Percentiles rank a stretch among this genome's conserved stretches.
phyloP scores from a whole-genome alignment of 257 asterid species.

The Solanum paucissectum region DNA sequence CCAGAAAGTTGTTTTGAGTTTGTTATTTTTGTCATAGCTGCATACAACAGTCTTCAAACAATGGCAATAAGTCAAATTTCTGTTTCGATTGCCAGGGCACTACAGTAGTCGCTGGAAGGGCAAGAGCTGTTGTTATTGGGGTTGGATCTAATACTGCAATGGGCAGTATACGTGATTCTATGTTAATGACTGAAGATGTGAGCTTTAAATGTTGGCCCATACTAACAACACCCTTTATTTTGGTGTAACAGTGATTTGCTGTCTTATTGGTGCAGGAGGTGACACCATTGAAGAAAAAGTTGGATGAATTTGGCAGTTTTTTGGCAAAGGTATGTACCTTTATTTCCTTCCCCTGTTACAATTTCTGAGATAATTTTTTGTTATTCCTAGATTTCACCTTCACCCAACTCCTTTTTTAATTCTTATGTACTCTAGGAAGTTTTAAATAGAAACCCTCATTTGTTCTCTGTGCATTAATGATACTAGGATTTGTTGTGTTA shows the following conservation, averaged over 20 bases:
- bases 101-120: conserved; percentile 90
- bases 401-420: not conserved
- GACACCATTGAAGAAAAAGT: conserved; percentile 92
- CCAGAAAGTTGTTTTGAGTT: not conserved
- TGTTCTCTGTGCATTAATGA: not conserved
- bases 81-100: conserved; percentile 64
- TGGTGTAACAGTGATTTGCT: not conserved
- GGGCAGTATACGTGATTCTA: conserved; percentile 98
- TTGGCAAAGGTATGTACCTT: conserved; percentile 74
- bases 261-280: conserved; percentile 54
- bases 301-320: conserved; percentile 95
- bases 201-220: conserved; percentile 7
- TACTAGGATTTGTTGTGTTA: not conserved
- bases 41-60: not conserved
- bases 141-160: conserved; percentile 99
- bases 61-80: not conserved
- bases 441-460: not conserved
- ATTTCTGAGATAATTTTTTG: not conserved
- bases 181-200: conserved; percentile 94
- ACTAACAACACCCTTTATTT: not conserved
- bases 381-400: not conserved
- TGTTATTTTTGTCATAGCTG: not conserved
- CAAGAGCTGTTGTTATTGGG: conserved; percentile 83
- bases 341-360: not conserved
- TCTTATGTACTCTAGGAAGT: not conserved